Base-by-base conservation (phyloP, 2,329 filamentous ascomycete genomes). In the Didymella exigua region DNA sequence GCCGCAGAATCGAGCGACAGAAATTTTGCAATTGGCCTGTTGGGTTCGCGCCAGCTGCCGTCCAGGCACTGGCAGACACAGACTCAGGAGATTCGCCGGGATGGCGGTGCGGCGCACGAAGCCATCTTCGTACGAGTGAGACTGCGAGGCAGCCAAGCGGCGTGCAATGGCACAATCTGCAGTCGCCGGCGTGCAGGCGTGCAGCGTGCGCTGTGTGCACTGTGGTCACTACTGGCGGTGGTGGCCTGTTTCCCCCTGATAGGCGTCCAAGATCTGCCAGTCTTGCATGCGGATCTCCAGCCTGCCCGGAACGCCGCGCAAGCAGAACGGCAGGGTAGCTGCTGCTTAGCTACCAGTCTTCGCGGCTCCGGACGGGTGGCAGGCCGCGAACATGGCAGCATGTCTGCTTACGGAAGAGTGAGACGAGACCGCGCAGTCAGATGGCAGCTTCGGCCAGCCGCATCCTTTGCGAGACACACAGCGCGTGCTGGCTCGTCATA, bases 11-110 rank as follows among this genome's bases (percentile, higher is more conserved):
- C 45, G 52, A 45, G 45, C 45, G 21, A 36, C 52, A 55, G 47
- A 38, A 29, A 52, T 54, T 49, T 53, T 44, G 23, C 44, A 16
- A 58, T 60, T 64, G 61, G 59, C 29, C 54, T 64, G 61, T 60
- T 64, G 56, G 52, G 61, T 46, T 48, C 33, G 59, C 56, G 59
- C 57, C 60, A 61, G 49, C 31, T 41, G 18, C 50, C 49, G 41
- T 18, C 27, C 27, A 52, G 55, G 44, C 30, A 43, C 44, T n/a
- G n/a, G 50, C 44, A 48, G 31, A 24, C 30, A 48, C 14, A 36
- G 33, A 23, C 46, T 31, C 29, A 48, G 43, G 38, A 45, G 26
- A 41, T 19, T 27, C 24, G 27, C 34, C 33, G 33, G 44, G 29
- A 29, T 34, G 19, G n/a, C 37, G 16, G 38, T 24, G 43, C 14